Conservation (phyloP, 2,329 filamentous ascomycete genomes). For the Nectriaceae sp. region DNA sequence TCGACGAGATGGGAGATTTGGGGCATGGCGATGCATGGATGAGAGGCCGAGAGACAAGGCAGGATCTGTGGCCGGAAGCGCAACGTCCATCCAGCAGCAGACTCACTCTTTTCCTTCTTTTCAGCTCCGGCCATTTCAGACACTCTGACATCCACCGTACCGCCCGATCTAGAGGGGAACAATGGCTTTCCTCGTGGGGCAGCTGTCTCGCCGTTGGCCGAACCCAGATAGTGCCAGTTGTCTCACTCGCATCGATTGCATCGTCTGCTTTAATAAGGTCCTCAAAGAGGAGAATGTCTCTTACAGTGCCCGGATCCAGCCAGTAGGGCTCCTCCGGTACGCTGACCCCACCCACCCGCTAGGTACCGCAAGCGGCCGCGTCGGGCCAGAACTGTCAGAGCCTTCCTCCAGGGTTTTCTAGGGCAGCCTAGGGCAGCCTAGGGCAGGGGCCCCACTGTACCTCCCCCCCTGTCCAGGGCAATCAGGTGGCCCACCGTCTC, state of each 20-base stretch:
- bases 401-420: constrained; percentile 1
- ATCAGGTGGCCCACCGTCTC: constrained; percentile 11
- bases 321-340: constrained; percentile 5
- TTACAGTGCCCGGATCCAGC: constrained; percentile 11
- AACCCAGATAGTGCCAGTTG: neutral
- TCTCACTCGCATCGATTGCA: constrained; percentile 3
- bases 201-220: too few species aligned
- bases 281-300: constrained; percentile 5
- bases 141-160: neutral
- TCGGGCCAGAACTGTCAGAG: constrained; percentile 10
- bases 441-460: neutral
- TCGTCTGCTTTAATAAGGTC: constrained; percentile 5
- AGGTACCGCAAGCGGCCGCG: constrained; percentile 12
- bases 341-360: constrained; percentile 4
- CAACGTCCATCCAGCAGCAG: neutral
- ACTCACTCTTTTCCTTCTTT: neutral
- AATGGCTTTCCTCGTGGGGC: too few species aligned
- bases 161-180: too few species aligned
- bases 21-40: neutral
- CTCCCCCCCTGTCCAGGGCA: constrained; percentile 5
- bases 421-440: neutral
- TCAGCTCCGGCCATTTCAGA: neutral
- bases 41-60: neutral
- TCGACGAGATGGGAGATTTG: neutral
- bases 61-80: neutral